Evolutionary conservation across 1,284 basidiomycete species (phyloP).

Genomic region (Fistulinella cinereoalba): DNA sequence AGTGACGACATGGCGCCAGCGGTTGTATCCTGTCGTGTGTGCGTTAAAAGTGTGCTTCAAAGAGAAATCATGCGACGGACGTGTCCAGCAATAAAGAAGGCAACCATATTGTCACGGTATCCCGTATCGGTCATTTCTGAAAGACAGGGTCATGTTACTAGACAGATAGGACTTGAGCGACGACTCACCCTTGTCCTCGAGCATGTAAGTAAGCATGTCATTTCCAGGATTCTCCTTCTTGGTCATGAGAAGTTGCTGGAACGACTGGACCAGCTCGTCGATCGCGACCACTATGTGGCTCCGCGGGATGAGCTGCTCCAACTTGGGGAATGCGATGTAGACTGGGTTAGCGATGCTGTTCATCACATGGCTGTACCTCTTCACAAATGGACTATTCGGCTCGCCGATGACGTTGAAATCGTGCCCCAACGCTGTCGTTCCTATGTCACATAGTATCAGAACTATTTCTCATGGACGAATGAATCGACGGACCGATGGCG

Average conservation of each 20-base stretch:
- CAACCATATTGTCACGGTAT: constrained; percentile 3
- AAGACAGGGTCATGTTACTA: too few species aligned
- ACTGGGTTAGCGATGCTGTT: neutral
- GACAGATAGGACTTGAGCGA: too few species aligned
- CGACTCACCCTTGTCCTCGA: constrained; percentile 2
- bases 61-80: neutral
- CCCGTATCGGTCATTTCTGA: constrained; percentile 2
- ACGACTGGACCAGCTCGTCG: neutral
- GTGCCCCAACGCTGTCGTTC: neutral
- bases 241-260: neutral
- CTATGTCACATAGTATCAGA: neutral
- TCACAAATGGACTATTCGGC: neutral
- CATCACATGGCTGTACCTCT: neutral
- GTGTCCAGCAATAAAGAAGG: constrained; percentile 2
- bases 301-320: neutral
- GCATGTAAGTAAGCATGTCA: constrained; percentile 4
- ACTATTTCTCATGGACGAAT: neutral
- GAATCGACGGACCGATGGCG: neutral
- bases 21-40: neutral
- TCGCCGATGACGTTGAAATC: constrained; percentile 1
- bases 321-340: neutral
- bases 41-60: neutral
- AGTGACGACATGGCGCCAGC: neutral
- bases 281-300: neutral
- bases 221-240: constrained; percentile 1